These are phyloP conservation scores for Pichia sp. DNA, from an alignment of 1,139 yeast genomes.

Conservation along the genomic window DNA sequence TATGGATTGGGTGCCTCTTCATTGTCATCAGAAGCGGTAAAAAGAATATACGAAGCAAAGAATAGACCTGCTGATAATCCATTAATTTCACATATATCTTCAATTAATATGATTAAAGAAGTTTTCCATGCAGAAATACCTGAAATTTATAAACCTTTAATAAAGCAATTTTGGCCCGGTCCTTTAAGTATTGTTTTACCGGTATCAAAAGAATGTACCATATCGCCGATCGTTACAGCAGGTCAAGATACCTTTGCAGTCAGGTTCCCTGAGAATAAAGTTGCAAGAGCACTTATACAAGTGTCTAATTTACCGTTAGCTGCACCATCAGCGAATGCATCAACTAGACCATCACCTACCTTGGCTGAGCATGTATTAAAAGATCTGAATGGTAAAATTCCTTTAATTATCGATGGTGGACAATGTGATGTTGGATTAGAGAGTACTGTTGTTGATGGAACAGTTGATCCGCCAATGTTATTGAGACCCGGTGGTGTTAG, in stretches of 20 bases:
- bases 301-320: slow-evolving; percentile 87
- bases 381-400: slow-evolving; percentile 77
- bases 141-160: slow-evolving; percentile 51
- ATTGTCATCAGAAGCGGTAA: slow-evolving; percentile 63
- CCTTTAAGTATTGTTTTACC: slow-evolving; percentile 87
- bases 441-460: slow-evolving; percentile 88
- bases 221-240: slow-evolving; percentile 76
- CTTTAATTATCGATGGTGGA: slow-evolving; percentile 86
- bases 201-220: slow-evolving; percentile 37
- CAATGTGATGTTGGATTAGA: slow-evolving; percentile 87
- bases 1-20: slow-evolving; percentile 94
- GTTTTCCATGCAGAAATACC: slow-evolving; percentile 51
- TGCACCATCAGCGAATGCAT: slow-evolving; percentile 96
- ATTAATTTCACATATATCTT: slow-evolving; percentile 79
- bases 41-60: slow-evolving; percentile 75
- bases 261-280: slow-evolving; percentile 77
- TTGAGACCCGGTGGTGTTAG: slow-evolving; percentile 93
- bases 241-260: slow-evolving; percentile 88
- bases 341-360: slow-evolving; percentile 93
- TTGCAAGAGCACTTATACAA: slow-evolving; percentile 86
- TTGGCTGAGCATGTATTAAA: slow-evolving; percentile 75
- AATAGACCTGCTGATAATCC: slow-evolving; percentile 96
- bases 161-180: slow-evolving; percentile 87
- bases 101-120: slow-evolving; percentile 62
- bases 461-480: slow-evolving; percentile 75